These are phyloP conservation scores for Thelephora ganbajun DNA, from an alignment of 768 basidiomycete genomes.

Conservation along the genomic window DNA sequence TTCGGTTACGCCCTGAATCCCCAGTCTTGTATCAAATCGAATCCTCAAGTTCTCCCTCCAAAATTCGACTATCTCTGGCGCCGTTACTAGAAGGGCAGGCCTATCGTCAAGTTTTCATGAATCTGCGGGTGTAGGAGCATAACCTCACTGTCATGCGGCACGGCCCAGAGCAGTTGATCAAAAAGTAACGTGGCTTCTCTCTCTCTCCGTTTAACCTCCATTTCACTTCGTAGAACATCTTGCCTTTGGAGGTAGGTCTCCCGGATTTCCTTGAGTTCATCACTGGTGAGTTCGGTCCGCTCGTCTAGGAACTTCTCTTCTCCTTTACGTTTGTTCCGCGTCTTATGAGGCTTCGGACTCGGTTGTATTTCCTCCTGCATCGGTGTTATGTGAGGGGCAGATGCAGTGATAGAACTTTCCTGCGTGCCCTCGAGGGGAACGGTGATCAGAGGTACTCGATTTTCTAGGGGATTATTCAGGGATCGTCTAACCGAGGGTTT, in stretches of 20 bases:
- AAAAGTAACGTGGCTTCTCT: slow-evolving; percentile 40
- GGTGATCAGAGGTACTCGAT: neutral
- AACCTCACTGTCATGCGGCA: slow-evolving; percentile 46
- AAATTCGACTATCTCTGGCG: slow-evolving; percentile 52
- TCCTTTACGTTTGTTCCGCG: slow-evolving; percentile 30
- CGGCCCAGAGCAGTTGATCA: slow-evolving; percentile 53
- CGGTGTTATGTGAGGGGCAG: neutral
- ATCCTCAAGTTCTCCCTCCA: slow-evolving; percentile 64
- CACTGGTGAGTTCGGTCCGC: slow-evolving; percentile 70
- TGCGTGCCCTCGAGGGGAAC: neutral
- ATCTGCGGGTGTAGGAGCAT: neutral
- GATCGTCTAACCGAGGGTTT: neutral
- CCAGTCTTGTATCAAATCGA: slow-evolving; percentile 50
- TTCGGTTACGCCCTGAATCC: slow-evolving; percentile 16
- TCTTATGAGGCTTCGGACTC: neutral
- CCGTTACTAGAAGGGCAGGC: slow-evolving; percentile 34
- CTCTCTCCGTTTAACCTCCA: slow-evolving; percentile 37
- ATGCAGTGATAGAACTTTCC: slow-evolving; percentile 10
- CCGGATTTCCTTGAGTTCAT: slow-evolving; percentile 52
- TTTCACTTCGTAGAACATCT: slow-evolving; percentile 32
- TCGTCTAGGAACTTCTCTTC: slow-evolving; percentile 48
- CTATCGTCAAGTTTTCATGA: neutral
- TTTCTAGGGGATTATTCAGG: slow-evolving; percentile 1
- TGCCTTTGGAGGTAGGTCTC: slow-evolving; percentile 47
- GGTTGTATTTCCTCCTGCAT: slow-evolving; percentile 2